Evolutionary conservation across 306 rosid species (phyloP).

Genomic region (Cucurbita moschata): DNA sequence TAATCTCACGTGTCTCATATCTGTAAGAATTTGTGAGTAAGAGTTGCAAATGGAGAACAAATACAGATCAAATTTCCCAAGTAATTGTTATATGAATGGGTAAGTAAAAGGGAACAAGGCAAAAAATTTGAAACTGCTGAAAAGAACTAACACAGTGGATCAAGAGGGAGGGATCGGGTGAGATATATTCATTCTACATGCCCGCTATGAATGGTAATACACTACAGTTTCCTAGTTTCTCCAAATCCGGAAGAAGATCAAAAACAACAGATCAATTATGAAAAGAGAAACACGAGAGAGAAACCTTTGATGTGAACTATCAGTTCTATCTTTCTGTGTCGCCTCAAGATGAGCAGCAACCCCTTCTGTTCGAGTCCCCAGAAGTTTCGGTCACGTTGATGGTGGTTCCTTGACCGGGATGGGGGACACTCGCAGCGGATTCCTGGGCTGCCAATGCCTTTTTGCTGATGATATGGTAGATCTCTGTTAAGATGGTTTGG

Average conservation of each 20-base stretch:
- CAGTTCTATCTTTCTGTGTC: not conserved
- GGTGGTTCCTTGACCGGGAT: slow-evolving; percentile 93
- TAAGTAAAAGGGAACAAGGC: not conserved
- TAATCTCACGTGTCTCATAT: not conserved
- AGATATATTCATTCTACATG: not conserved
- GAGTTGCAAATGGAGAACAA: not conserved
- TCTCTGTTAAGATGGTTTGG: slow-evolving; percentile 88
- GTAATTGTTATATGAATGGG: slow-evolving; percentile 3
- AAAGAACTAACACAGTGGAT: not conserved
- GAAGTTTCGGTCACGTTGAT: slow-evolving; percentile 65
- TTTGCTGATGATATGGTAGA: slow-evolving; percentile 89
- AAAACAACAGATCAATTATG: slow-evolving; percentile 2
- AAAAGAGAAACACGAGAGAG: not conserved
- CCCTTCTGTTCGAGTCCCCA: slow-evolving; percentile 31
- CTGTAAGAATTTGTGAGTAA: not conserved
- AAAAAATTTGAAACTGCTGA: not conserved
- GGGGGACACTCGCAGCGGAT: slow-evolving; percentile 34
- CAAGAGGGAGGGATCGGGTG: not conserved
- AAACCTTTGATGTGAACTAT: not conserved
- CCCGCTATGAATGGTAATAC: not conserved
- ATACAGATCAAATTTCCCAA: not conserved
- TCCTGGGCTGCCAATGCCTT: slow-evolving; percentile 98
- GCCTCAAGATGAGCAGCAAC: slow-evolving; percentile 46
- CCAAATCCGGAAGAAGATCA: slow-evolving; percentile 6
- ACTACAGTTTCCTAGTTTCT: slow-evolving; percentile 5